These are phyloP conservation scores for Fusarium nodosum DNA, from an alignment of 2,329 filamentous ascomycete species.

Conservation along the genomic window DNA sequence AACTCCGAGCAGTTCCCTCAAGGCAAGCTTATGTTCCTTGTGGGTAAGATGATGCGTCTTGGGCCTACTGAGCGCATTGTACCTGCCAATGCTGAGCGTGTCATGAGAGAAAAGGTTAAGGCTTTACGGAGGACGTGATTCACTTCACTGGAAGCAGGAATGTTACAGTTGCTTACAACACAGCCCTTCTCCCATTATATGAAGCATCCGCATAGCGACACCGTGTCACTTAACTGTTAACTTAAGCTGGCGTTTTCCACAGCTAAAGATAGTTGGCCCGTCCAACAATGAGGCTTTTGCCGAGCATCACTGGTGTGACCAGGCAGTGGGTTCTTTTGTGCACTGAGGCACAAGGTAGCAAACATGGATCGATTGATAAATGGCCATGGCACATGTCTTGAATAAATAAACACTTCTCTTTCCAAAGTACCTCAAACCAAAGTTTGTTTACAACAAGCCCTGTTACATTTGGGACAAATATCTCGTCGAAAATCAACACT, in stretches of 20 bases:
- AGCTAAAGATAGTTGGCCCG: conserved; percentile 36
- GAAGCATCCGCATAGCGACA: conserved; percentile 26
- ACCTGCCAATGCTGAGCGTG: conserved; percentile 63
- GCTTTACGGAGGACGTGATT: conserved; percentile 37
- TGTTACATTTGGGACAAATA: conserved; percentile 11
- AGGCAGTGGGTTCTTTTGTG: conserved; percentile 30
- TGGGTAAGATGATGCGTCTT: conserved; percentile 69
- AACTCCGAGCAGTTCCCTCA: conserved; percentile 63
- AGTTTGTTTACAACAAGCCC: conserved; percentile 26
- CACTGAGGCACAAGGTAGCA: conserved; percentile 39
- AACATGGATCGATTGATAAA: conserved; percentile 35
- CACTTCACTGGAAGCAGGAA: conserved; percentile 3
- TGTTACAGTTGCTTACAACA: conserved; percentile 27
- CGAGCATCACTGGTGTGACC: conserved; percentile 38
- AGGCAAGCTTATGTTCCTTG: conserved; percentile 72
- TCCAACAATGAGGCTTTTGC: conserved; percentile 40
- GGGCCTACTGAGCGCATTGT: conserved; percentile 69
- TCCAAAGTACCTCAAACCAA: conserved; percentile 12
- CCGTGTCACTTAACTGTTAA: conserved; percentile 36
- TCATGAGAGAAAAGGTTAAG: conserved; percentile 57
- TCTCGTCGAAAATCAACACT: conserved; percentile 25
- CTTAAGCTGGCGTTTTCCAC: conserved; percentile 21
- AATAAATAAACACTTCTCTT: conserved; percentile 23
- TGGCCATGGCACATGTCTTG: conserved; percentile 15
- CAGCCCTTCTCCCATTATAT: conserved; percentile 31